phyloP scores from a whole-genome alignment of 768 basidiomycete species.

The Hydnomerulius pinastri region DNA sequence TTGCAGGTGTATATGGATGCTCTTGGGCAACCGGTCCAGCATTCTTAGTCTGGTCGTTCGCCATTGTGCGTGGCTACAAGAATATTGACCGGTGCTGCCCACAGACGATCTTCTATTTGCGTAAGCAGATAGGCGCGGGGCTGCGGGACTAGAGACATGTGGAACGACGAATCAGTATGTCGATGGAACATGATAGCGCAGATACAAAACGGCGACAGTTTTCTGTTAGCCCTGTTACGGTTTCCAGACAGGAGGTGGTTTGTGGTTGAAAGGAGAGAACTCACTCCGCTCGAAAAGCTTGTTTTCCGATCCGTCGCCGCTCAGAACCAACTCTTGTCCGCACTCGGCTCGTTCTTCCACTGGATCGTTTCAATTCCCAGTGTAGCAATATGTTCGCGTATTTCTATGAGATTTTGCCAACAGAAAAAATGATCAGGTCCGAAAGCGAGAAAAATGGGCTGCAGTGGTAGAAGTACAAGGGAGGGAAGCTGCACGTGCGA shows the following conservation, averaged over 20 bases:
- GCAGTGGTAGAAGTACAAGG: constrained; percentile 31
- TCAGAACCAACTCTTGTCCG: constrained; percentile 30
- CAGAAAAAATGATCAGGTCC: constrained; percentile 1
- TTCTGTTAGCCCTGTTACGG: no score
- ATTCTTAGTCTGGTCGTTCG: constrained; percentile 36
- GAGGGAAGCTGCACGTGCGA: constrained; percentile 34
- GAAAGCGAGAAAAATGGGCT: constrained; percentile 11
- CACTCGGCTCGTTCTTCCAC: constrained; percentile 12
- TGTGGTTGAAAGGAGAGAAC: constrained; percentile 15
- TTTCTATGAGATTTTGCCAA: constrained; percentile 12
- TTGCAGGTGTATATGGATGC: constrained; percentile 26
- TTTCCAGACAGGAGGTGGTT: constrained; percentile 1
- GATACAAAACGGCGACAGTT: constrained; percentile 4
- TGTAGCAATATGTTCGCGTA: constrained; percentile 1
- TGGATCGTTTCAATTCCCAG: constrained; percentile 11
- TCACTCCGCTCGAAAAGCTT: constrained; percentile 41
- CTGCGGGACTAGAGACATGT: constrained; percentile 21
- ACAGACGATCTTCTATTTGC: constrained; percentile 29
- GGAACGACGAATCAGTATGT: constrained; percentile 10
- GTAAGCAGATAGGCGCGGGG: constrained; percentile 33
- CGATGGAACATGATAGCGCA: constrained; percentile 1
- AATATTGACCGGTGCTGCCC: constrained; percentile 25
- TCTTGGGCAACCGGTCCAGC: constrained; percentile 39
- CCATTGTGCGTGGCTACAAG: constrained; percentile 28
- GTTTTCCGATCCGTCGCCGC: constrained; percentile 40